Evolutionary conservation across 805 yeast species (phyloP).

Genomic region (Candida xyloterini): DNA sequence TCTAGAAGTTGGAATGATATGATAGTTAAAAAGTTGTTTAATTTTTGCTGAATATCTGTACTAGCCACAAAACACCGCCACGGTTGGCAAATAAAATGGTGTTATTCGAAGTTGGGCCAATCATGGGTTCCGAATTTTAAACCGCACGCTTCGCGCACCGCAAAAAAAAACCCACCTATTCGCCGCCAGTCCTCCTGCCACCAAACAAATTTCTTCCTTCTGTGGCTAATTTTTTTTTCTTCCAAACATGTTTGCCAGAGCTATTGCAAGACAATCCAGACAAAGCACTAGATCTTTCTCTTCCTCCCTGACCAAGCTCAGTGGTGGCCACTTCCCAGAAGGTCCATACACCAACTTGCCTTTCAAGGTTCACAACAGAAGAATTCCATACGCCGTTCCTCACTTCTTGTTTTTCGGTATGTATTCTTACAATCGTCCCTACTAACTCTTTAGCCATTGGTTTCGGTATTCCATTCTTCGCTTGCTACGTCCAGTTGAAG

Average conservation of each 20-base stretch:
- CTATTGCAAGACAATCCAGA: slow-evolving; percentile 26
- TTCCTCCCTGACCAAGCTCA: slow-evolving; percentile 45
- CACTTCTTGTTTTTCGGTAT: slow-evolving; percentile 77
- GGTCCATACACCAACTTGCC: slow-evolving; percentile 94
- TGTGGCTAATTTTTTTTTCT: slow-evolving; percentile 10
- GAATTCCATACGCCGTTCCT: slow-evolving; percentile 78
- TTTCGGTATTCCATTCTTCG: slow-evolving; percentile 73
- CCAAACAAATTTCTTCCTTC: slow-evolving; percentile 2
- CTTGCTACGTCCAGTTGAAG: slow-evolving; percentile 77
- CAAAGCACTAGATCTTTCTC: slow-evolving; percentile 46
- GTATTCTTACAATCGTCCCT: slow-evolving; percentile 16
- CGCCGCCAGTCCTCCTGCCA: slow-evolving; percentile 3
- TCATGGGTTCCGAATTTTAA: slow-evolving; percentile 8
- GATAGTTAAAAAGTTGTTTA: slow-evolving; percentile 3
- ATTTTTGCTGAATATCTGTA: slow-evolving; percentile 2
- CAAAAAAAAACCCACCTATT: neutral
- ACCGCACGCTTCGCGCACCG: slow-evolving; percentile 1
- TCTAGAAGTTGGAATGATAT: neutral
- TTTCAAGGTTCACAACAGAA: slow-evolving; percentile 90
- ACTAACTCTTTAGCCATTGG: slow-evolving; percentile 42
- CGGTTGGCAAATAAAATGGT: slow-evolving; percentile 6
- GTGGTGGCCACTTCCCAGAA: slow-evolving; percentile 51
- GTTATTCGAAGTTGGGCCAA: slow-evolving; percentile 6
- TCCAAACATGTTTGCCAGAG: slow-evolving; percentile 31
- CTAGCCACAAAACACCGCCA: slow-evolving; percentile 13